phyloP scores from a whole-genome alignment of 2,329 filamentous ascomycete species.

The Macrophomina phaseolina region DNA sequence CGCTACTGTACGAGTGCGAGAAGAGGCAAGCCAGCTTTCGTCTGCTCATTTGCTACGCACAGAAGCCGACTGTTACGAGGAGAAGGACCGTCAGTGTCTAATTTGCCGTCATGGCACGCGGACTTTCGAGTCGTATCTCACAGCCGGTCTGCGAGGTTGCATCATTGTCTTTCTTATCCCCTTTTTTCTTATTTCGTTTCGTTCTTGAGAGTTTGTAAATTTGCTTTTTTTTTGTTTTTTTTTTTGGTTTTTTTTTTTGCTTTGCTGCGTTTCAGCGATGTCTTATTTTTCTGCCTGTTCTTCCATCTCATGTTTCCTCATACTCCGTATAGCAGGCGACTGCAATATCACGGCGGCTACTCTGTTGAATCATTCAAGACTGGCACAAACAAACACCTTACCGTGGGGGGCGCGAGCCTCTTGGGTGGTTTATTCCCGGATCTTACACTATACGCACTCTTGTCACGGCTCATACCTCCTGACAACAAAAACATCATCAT shows the following conservation, averaged over 20 bases:
- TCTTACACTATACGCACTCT: not conserved
- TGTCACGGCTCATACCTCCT: not conserved
- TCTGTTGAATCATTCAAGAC: constrained; percentile 12
- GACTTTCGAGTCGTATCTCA: not conserved
- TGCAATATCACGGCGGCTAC: constrained; percentile 8
- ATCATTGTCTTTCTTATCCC: not conserved
- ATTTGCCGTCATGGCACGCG: constrained; percentile 28
- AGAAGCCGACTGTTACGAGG: constrained; percentile 67
- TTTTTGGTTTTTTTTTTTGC: not conserved
- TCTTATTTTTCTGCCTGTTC: not conserved
- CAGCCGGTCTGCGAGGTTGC: constrained; percentile 2
- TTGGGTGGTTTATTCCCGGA: not conserved
- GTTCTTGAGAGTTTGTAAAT: too few relatives aligned
- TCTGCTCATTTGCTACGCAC: constrained; percentile 88
- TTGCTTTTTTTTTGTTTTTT: not conserved
- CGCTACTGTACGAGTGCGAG: constrained; percentile 82
- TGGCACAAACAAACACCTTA: not conserved
- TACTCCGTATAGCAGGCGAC: constrained; percentile 4
- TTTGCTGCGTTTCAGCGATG: constrained; percentile 21
- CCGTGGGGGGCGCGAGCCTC: constrained; percentile 15
- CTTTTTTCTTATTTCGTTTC: not conserved
- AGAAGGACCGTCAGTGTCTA: constrained; percentile 57
- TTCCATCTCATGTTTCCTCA: not conserved
- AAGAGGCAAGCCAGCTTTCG: constrained; percentile 86
- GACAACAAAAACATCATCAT: constrained; percentile 1